phyloP scores from a whole-genome alignment of 495 filamentous ascomycete species.

The Penicillium samsonianum region DNA sequence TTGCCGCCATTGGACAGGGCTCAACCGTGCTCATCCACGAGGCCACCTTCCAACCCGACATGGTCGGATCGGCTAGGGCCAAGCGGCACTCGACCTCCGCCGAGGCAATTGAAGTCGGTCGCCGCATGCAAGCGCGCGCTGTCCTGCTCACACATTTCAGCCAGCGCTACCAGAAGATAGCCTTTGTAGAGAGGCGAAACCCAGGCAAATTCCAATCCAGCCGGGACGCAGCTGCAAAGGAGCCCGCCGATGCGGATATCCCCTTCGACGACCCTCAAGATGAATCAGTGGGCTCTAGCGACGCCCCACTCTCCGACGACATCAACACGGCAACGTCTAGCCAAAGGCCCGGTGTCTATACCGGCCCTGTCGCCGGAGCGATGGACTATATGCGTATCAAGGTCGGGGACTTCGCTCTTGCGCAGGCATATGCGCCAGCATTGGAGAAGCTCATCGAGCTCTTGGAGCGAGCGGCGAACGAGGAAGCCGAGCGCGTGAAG shows the following conservation, averaged over 20 bases:
- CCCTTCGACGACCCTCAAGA: slow-evolving; percentile 35
- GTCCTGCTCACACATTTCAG: slow-evolving; percentile 91
- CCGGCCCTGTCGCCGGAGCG: slow-evolving; percentile 65
- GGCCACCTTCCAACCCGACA: slow-evolving; percentile 90
- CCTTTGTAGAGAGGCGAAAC: slow-evolving; percentile 23
- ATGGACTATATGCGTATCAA: slow-evolving; percentile 89
- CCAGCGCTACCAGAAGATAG: slow-evolving; percentile 89
- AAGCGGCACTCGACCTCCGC: slow-evolving; percentile 88
- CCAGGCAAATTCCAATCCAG: background rate
- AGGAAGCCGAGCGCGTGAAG: slow-evolving; percentile 22
- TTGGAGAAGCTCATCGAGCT: slow-evolving; percentile 65
- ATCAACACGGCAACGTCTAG: slow-evolving; percentile 2
- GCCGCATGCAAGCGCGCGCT: slow-evolving; percentile 71
- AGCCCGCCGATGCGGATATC: slow-evolving; percentile 30
- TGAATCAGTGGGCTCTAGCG: slow-evolving; percentile 2
- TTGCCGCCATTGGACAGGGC: slow-evolving; percentile 68
- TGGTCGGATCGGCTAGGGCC: slow-evolving; percentile 71
- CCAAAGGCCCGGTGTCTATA: slow-evolving; percentile 8
- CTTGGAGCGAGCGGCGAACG: slow-evolving; percentile 30
- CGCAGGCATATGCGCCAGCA: slow-evolving; percentile 73
- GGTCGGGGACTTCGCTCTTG: slow-evolving; percentile 74
- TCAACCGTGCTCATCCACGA: slow-evolving; percentile 90
- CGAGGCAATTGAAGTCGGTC: slow-evolving; percentile 79
- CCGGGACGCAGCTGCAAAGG: slow-evolving; percentile 4
- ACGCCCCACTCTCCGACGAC: slow-evolving; percentile 24